Evolutionary conservation across 345 rosid genomes (phyloP).

Genomic region (Eucalyptus fibrosa): DNA sequence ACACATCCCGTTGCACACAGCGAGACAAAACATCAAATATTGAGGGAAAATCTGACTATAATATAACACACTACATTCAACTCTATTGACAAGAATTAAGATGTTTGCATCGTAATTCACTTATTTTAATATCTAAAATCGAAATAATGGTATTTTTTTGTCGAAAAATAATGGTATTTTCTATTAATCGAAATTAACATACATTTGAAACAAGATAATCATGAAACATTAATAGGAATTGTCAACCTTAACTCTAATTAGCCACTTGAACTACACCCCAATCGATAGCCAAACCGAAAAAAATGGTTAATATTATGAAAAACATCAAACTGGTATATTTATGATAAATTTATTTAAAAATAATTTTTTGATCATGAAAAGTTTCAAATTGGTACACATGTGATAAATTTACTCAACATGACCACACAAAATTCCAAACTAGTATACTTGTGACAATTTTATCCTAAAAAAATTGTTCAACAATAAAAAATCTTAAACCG

Average conservation of each 20-base stretch:
- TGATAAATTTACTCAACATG: too few relatives aligned
- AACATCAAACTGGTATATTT: accelerated
- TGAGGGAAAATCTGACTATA: not conserved
- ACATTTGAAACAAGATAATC: not conserved
- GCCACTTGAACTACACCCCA: not conserved
- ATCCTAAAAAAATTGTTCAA: too few relatives aligned
- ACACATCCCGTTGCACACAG: not conserved
- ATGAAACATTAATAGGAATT: not conserved
- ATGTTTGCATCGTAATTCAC: not conserved
- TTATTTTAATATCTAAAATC: not conserved
- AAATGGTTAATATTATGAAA: accelerated
- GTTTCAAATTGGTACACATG: accelerated
- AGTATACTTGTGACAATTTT: too few relatives aligned
- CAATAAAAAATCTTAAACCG: accelerated
- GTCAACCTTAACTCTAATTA: not conserved
- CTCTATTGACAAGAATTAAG: not conserved
- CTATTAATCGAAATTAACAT: not conserved
- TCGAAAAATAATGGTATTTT: not conserved
- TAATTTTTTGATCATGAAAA: too few relatives aligned
- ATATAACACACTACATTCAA: not conserved
- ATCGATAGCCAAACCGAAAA: not conserved
- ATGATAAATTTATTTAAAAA: too few relatives aligned
- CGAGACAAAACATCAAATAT: not conserved
- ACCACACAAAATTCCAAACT: too few relatives aligned
- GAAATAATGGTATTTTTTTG: not conserved